Percentiles rank a stretch among this genome's conserved stretches.
phyloP scores from a whole-genome alignment of 2,329 filamentous ascomycete genomes.

The Sarocladiaceae sp. region DNA sequence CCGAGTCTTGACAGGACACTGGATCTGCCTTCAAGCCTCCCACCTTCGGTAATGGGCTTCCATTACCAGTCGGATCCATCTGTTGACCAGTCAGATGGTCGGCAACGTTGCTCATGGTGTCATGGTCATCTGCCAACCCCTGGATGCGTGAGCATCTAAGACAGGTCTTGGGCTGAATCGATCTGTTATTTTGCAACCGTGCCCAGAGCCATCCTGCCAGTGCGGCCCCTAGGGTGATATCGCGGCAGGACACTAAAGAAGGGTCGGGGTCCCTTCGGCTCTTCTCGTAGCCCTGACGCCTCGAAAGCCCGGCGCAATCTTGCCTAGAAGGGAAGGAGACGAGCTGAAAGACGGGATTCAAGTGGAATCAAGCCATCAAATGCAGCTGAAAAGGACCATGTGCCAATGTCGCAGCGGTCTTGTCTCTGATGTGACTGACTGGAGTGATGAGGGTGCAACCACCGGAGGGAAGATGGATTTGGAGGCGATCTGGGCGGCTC shows the following conservation, averaged over 20 bases:
- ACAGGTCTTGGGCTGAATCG: background rate
- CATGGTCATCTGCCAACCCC: constrained; percentile 1
- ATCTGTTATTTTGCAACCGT: background rate
- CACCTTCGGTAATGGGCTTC: background rate
- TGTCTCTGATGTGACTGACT: constrained; percentile 3
- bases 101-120: constrained; percentile 9
- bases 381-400: no score
- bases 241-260: background rate
- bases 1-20: constrained; percentile 4
- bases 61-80: background rate
- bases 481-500: background rate
- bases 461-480: background rate
- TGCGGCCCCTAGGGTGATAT: constrained; percentile 7
- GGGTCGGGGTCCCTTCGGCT: constrained; percentile 3
- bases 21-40: background rate
- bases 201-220: background rate
- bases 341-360: background rate
- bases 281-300: background rate
- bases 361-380: no score
- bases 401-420: background rate
- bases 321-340: constrained; percentile 8
- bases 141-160: background rate
- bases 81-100: background rate
- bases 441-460: background rate
- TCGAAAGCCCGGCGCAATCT: background rate